phyloP scores from a whole-genome alignment of 768 basidiomycete genomes.

The Pleurotus eryngii region DNA sequence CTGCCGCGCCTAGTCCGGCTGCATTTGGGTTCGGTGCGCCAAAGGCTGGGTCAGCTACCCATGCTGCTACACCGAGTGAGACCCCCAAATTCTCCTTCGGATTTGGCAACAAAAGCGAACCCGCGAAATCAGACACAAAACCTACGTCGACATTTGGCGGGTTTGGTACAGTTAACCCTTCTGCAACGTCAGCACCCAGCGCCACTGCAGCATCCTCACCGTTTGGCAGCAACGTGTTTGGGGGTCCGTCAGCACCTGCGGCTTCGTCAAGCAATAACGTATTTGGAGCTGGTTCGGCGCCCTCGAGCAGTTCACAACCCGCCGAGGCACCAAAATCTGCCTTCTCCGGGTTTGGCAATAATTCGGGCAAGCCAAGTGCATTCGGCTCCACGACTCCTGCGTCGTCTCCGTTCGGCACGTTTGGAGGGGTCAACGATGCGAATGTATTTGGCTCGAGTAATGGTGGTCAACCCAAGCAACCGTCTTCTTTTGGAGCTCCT shows the following conservation, averaged over 20 bases:
- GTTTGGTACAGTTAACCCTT: not conserved
- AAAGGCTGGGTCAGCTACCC: constrained; percentile 11
- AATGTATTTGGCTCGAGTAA: not conserved
- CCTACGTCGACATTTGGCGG: not conserved
- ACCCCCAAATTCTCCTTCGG: constrained; percentile 4
- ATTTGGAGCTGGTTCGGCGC: constrained; percentile 2
- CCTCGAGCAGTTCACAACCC: not conserved
- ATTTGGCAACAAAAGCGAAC: not conserved
- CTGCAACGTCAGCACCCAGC: not conserved
- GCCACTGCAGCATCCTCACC: not conserved
- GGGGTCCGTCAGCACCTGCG: not conserved
- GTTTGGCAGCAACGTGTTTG: not conserved
- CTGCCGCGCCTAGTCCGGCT: constrained; percentile 3
- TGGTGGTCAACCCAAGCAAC: not conserved
- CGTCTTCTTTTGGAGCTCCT: not conserved
- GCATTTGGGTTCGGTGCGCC: constrained; percentile 14
- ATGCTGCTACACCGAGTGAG: not conserved
- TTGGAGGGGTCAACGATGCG: not conserved
- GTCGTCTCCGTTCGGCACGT: not conserved
- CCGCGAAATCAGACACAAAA: not conserved
- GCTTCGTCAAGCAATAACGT: not conserved
- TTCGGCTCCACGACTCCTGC: not conserved
- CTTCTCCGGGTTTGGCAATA: not conserved
- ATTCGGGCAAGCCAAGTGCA: not conserved
- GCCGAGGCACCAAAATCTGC: not conserved